A percentile compares a stretch with the other conserved stretches of the same genome.
Conservation (phyloP, 805 yeast species). For the Candida ipomoeae region DNA sequence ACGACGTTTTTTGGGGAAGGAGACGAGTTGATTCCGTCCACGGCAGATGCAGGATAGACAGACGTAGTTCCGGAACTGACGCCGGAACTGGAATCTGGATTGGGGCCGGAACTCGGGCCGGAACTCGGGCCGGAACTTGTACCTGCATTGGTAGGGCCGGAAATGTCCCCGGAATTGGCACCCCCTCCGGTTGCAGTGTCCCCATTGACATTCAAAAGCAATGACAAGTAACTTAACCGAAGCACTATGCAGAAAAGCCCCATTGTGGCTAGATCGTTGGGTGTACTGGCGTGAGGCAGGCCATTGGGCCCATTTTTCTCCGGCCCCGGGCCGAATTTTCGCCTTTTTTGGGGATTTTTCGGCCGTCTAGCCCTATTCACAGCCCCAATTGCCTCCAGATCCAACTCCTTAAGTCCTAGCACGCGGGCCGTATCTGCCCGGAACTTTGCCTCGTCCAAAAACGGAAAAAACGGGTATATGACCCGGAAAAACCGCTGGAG, state of each 20-base stretch:
- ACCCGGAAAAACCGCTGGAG: slow-evolving; percentile 14
- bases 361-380: background rate
- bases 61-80: background rate
- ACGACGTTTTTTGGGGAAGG: background rate
- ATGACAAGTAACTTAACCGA: slow-evolving; percentile 16
- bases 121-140: too few species aligned
- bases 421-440: slow-evolving; percentile 5
- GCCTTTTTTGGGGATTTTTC: background rate
- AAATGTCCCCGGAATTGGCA: background rate
- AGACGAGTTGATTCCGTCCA: background rate
- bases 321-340: too few species aligned
- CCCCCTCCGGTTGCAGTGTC: background rate
- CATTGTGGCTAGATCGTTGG: slow-evolving; percentile 10
- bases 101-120: too few species aligned
- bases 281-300: background rate
- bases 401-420: slow-evolving; percentile 1
- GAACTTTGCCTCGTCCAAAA: slow-evolving; percentile 14
- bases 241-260: slow-evolving; percentile 16
- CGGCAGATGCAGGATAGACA: background rate
- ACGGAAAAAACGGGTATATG: slow-evolving; percentile 19
- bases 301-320: too few species aligned
- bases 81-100: too few species aligned
- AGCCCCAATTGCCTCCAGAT: background rate
- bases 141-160: too few species aligned
- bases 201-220: slow-evolving; percentile 10